These are phyloP conservation scores for Perilla frutescens DNA, from an alignment of 257 asterid genomes.

Conservation along the genomic window DNA sequence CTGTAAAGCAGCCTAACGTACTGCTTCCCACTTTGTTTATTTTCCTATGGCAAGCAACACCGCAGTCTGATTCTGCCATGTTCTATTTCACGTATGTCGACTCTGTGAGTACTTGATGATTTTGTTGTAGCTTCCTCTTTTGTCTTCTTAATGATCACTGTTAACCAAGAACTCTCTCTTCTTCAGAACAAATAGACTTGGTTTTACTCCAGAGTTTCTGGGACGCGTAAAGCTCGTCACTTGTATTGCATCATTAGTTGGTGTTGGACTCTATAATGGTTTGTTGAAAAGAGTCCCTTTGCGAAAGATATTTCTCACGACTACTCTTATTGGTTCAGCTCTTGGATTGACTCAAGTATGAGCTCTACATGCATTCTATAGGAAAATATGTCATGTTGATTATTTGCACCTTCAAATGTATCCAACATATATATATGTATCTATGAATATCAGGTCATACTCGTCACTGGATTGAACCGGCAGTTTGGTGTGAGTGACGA, in stretches of 20 bases:
- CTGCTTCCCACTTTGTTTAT: conserved; percentile 85
- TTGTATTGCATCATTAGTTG: conserved; percentile 79
- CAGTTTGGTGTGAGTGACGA: conserved; percentile 81
- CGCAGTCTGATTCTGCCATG: conserved; percentile 94
- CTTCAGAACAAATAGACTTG: conserved; percentile 78
- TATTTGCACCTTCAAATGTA: background rate
- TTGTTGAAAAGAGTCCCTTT: conserved; percentile 75
- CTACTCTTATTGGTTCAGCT: conserved; percentile 70
- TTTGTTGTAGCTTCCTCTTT: conserved; percentile 7
- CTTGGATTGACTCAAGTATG: conserved; percentile 83
- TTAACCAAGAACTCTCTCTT: conserved; percentile 38
- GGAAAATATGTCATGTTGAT: background rate
- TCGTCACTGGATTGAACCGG: conserved; percentile 83
- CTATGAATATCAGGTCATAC: conserved; percentile 56
- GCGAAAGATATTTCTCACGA: conserved; percentile 68
- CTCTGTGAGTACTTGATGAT: conserved; percentile 24
- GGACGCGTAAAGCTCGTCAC: conserved; percentile 92
- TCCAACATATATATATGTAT: conserved; percentile 25
- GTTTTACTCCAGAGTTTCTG: conserved; percentile 89
- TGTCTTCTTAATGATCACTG: conserved; percentile 8
- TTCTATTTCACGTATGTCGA: conserved; percentile 83
- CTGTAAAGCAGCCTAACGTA: conserved; percentile 74
- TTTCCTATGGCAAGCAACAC: conserved; percentile 92
- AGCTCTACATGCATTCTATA: background rate
- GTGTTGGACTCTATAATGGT: conserved; percentile 85